Evolutionary conservation across 2,329 filamentous ascomycete genomes (phyloP).

Genomic region (Alternaria incomplexa): DNA sequence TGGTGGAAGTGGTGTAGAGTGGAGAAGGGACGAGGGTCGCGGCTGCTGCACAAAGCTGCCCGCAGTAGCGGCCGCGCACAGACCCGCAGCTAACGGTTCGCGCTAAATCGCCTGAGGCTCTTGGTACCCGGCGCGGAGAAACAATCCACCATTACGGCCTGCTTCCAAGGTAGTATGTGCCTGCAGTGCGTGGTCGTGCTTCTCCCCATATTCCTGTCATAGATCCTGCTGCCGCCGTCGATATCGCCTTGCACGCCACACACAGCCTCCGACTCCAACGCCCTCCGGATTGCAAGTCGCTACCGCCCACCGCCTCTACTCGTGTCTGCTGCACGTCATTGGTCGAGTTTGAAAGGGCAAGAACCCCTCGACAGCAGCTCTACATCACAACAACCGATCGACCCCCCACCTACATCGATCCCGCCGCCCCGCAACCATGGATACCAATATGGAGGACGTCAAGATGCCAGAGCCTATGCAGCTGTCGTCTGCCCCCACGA

Average conservation of each 20-base stretch:
- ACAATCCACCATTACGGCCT: conserved; percentile 7
- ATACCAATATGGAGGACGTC: conserved; percentile 99
- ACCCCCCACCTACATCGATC: conserved; percentile 28
- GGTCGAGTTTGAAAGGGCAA: conserved; percentile 45
- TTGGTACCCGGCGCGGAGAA: conserved; percentile 7
- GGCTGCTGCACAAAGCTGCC: conserved; percentile 10
- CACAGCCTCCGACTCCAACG: conserved; percentile 6
- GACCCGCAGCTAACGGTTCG: conserved; percentile 7
- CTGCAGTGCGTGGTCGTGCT: conserved; percentile 23
- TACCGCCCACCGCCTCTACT: conserved; percentile 9
- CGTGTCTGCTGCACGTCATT: conserved; percentile 43
- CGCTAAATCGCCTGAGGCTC: conserved; percentile 4
- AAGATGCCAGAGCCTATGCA: conserved; percentile 81
- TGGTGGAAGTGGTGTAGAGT: conserved; percentile 1
- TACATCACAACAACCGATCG: conserved; percentile 37
- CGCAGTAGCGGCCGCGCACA: conserved; percentile 5
- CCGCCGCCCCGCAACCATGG: conserved; percentile 66
- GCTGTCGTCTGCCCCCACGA: conserved; percentile 68
- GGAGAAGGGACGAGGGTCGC: conserved; percentile 12
- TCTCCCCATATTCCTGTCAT: conserved; percentile 28
- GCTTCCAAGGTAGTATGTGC: conserved; percentile 16
- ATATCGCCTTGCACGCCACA: conserved; percentile 18
- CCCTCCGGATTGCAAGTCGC: neutral
- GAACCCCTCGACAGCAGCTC: conserved; percentile 42
- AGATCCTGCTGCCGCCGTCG: conserved; percentile 24